Base-by-base conservation (phyloP, 2,329 filamentous ascomycete species). In the Phoma sp. region DNA sequence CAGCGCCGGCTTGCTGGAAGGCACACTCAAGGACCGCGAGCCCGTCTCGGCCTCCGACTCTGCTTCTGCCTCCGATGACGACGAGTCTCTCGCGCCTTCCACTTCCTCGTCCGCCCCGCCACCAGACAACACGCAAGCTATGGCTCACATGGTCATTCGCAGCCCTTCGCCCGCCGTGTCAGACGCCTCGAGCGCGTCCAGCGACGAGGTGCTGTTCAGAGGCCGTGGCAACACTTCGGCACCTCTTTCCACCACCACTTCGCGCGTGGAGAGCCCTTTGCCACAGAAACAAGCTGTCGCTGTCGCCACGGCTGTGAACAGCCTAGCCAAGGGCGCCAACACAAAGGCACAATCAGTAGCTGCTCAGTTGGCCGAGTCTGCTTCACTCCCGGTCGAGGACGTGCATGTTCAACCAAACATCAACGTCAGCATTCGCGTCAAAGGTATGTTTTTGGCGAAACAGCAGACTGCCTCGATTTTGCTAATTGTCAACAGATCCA, bases 121-220 rank as follows among this genome's bases (percentile, higher is more conserved):
- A 19, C 58, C 59, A 6, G 63, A 64, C 46, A 64, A 63, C 39
- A 51, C 64, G 17, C 50, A 55, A n/a, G 65, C 69, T 12, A 71
- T 73, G 63, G 69, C 64, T 8, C 57, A 68, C 2, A 69, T 72
- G 68, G 67, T 63, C 0, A 69, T 74, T 39, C 76, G 77, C 25
- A 74, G 70, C 33, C 65, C 76, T 2, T 79, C 77, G 5, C 70
- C 69, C 7, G 58, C 64, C 4, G 50, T 43, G 4, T 74, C 71
- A 4, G 55, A 63, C n/a, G 46, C 58, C 1, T 66, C 61, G 27
- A 51, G 32, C 13, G 67, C 62, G 9, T 65, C 57, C 25, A 56
- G 88, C 65, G 89, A 90, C 43, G 91, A 96, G 61, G 78, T 91
- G 5, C 58, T 76, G 17, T 76, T 76, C 58, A 62, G 59, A 55